Conservation (phyloP, 495 filamentous ascomycete genomes). For the Parachaetomium inaequale region DNA sequence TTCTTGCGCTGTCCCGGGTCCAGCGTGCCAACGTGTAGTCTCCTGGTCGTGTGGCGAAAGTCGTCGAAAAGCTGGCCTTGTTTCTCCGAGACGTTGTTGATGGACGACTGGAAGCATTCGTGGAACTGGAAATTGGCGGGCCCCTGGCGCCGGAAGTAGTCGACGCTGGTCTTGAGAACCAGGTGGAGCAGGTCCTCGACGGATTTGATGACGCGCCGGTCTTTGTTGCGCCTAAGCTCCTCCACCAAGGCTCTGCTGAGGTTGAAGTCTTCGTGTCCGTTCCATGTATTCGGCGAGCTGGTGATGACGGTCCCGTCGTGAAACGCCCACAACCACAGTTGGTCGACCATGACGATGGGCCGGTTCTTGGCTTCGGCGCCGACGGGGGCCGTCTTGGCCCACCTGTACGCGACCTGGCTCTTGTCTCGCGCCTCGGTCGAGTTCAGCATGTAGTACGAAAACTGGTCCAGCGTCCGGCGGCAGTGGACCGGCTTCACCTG, state of each 20-base stretch:
- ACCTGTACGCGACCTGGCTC: constrained; percentile 20
- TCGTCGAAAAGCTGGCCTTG: constrained; percentile 16
- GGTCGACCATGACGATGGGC: constrained; percentile 27
- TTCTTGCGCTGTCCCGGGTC: constrained; percentile 14
- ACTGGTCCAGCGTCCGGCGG: constrained; percentile 23
- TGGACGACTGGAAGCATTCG: constrained; percentile 25
- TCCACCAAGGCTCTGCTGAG: constrained; percentile 10
- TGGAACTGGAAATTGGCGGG: constrained; percentile 19
- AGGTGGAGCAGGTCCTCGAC: constrained; percentile 18
- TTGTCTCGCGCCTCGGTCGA: constrained; percentile 23
- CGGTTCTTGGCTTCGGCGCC: constrained; percentile 12
- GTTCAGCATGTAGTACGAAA: constrained; percentile 24
- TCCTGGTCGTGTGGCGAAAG: constrained; percentile 17
- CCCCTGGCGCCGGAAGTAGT: constrained; percentile 24
- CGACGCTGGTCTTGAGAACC: constrained; percentile 21
- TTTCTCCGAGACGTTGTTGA: constrained; percentile 22
- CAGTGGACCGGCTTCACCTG: constrained; percentile 21
- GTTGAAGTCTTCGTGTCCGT: constrained; percentile 13
- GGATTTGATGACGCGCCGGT: constrained; percentile 19
- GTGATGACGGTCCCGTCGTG: constrained; percentile 23
- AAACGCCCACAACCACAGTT: constrained; percentile 24
- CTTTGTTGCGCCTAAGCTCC: constrained; percentile 20
- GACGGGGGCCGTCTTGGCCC: constrained; percentile 18
- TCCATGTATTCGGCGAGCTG: constrained; percentile 20
- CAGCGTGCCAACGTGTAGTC: constrained; percentile 16